A percentile compares a stretch with the other conserved stretches of the same genome.
Evolutionary conservation across 2,329 filamentous ascomycete genomes (phyloP).

Genomic region (Lachnellula hyalina): DNA sequence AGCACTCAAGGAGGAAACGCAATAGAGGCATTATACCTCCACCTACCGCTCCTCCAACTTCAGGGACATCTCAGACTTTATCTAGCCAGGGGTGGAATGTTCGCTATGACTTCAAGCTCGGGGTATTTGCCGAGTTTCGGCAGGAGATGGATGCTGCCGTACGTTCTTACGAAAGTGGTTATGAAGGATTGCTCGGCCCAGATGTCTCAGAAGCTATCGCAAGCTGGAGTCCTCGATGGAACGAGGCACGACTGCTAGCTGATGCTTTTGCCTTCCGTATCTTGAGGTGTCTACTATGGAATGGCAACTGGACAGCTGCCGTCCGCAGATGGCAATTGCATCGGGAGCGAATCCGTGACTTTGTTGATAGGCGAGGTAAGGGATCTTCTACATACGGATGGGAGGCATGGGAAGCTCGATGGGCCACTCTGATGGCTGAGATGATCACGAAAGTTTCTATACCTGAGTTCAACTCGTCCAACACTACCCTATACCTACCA

Average conservation of each 20-base stretch:
- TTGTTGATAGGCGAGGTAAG: constrained; percentile 77
- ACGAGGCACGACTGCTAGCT: constrained; percentile 83
- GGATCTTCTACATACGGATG: constrained; percentile 88
- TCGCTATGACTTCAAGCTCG: constrained; percentile 91
- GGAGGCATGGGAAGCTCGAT: constrained; percentile 85
- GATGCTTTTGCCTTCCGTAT: constrained; percentile 77
- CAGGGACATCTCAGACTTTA: constrained; percentile 79
- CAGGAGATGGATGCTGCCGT: constrained; percentile 87
- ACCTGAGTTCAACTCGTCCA: constrained; percentile 42
- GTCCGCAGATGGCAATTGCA: constrained; percentile 78
- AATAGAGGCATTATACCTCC: constrained; percentile 71
- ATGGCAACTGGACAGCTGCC: constrained; percentile 70
- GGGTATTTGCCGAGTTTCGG: constrained; percentile 84
- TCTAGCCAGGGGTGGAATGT: constrained; percentile 85
- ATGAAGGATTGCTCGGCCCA: constrained; percentile 73
- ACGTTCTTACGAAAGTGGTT: constrained; percentile 80
- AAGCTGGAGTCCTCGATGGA: constrained; percentile 85
- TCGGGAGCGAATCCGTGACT: constrained; percentile 64
- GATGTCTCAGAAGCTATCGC: constrained; percentile 86
- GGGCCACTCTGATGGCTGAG: constrained; percentile 58
- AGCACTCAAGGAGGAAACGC: constrained; percentile 84
- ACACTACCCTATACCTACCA: constrained; percentile 43
- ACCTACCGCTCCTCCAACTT: constrained; percentile 76
- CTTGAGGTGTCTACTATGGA: constrained; percentile 78
- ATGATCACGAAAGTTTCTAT: constrained; percentile 51